phyloP scores from a whole-genome alignment of 139 green algal species.

The Desmodesmus armatus region DNA sequence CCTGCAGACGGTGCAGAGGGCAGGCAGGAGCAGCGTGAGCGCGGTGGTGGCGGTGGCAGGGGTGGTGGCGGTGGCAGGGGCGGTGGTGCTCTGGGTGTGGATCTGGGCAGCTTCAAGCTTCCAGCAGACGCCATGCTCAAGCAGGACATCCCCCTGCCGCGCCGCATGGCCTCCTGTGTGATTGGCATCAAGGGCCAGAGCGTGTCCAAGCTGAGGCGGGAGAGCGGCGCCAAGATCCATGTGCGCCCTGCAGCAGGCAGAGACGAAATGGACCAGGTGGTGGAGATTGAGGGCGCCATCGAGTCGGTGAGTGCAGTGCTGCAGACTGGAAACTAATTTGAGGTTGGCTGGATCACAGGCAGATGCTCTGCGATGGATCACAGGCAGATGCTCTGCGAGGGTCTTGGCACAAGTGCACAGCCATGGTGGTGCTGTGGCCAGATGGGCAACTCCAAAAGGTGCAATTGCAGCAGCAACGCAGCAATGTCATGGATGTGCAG shows the following conservation, averaged over 20 bases:
- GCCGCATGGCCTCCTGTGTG: slow-evolving; percentile 31
- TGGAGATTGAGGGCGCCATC: slow-evolving; percentile 42
- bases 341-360: too few species aligned
- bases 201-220: slow-evolving; percentile 34
- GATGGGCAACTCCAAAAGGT: too few species aligned
- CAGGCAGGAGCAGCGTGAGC: too few species aligned
- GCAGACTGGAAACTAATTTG: too few species aligned
- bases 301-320: slow-evolving; percentile 29
- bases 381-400: too few species aligned
- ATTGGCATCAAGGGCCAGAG: slow-evolving; percentile 39
- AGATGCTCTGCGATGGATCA: too few species aligned
- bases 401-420: too few species aligned
- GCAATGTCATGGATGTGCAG: too few species aligned
- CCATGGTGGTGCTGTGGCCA: too few species aligned
- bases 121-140: slow-evolving; percentile 36
- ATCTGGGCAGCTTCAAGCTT: slow-evolving; percentile 19
- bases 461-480: too few species aligned
- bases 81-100: background rate
- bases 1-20: too few species aligned
- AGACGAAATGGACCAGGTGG: slow-evolving; percentile 37
- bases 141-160: slow-evolving; percentile 45
- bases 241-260: slow-evolving; percentile 18
- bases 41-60: background rate
- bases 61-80: background rate
- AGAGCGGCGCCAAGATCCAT: slow-evolving; percentile 47